Conservation (phyloP, 164 flowering plant species). For the Litsea cubeba region DNA sequence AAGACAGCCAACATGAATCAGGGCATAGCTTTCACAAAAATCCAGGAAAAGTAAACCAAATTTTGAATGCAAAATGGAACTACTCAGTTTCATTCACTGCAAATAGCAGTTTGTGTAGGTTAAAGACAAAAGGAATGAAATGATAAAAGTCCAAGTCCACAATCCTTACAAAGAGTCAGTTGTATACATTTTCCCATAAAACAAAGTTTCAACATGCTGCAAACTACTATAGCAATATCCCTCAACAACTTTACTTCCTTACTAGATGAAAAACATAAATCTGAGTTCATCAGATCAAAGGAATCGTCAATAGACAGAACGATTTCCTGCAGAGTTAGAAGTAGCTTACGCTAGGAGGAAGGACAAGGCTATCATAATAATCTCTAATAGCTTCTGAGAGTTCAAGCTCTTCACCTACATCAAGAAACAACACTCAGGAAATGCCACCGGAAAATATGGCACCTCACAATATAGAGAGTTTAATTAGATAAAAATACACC, state of each 20-base stretch:
- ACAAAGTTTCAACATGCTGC: background rate
- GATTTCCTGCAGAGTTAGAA: background rate
- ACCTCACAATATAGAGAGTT: background rate
- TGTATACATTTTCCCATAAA: background rate
- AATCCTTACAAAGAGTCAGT: background rate
- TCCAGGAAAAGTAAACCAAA: background rate
- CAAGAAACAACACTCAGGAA: background rate
- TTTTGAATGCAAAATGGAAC: background rate
- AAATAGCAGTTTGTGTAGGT: background rate
- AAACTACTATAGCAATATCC: background rate
- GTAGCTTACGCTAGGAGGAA: conserved; percentile 68
- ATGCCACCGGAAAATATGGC: background rate
- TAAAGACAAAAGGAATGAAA: background rate
- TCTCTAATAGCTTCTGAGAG: conserved; percentile 96
- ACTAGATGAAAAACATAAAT: background rate
- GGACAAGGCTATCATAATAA: conserved; percentile 65
- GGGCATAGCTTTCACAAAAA: background rate
- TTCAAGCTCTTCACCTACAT: conserved; percentile 83
- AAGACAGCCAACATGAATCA: background rate
- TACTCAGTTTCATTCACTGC: background rate
- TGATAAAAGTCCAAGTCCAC: background rate
- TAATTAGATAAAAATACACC: background rate
- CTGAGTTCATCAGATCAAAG: background rate
- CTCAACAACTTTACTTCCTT: background rate
- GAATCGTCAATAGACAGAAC: too few relatives aligned